Base-by-base conservation (phyloP, 2,329 filamentous ascomycete genomes). In the Tympanopsis confertula region DNA sequence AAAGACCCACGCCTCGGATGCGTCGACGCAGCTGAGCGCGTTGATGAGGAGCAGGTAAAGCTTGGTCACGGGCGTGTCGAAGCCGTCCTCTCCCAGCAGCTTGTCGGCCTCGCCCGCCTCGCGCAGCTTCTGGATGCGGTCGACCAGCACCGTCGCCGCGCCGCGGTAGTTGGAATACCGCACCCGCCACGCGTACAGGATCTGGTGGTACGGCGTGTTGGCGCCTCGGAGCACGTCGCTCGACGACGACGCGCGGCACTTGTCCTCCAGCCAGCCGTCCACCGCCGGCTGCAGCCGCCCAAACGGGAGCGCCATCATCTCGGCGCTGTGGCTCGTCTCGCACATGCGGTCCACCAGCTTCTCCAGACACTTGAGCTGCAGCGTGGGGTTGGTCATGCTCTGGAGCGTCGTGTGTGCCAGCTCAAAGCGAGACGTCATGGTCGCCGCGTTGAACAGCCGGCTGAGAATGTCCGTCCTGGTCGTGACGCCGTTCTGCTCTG, bases 31-130 rank as follows among this genome's bases (percentile, higher is more conserved):
- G 46, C 83, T 86, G 42, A 98, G 67, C 1, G 86, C 81, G 55
- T 98, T 98, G 63, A 98, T 94, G 33, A 98, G 72, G 43, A 87
- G 71, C n/a, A 96, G 65, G 50, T 94, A 91, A 50, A 86, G 82
- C 47, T 83, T 75, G 35, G 81, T 78, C 20, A 84, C 69, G 1
- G 69, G 67, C 0, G 76, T 81, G 47, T 81, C 76, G 10, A 78
- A 61, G 3, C 67, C 65, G 43, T 79, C 75, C 14, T 69, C 69
- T 3, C 63, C 62, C 2, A 62, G 48, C n/a, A 71, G 57, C 43
- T 65, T 68, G 42, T 80, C 72, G 3, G 71, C 74, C 44, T 78
- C 71, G 18, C 74, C 72, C 0, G 72, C 65, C 19, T 65, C 61
- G 42, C 69, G 67, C 13, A 83, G 63, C 54, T 74, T 76, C 46